Evolutionary conservation across 345 rosid genomes (phyloP).

Genomic region (Erysimum cheiranthoides): DNA sequence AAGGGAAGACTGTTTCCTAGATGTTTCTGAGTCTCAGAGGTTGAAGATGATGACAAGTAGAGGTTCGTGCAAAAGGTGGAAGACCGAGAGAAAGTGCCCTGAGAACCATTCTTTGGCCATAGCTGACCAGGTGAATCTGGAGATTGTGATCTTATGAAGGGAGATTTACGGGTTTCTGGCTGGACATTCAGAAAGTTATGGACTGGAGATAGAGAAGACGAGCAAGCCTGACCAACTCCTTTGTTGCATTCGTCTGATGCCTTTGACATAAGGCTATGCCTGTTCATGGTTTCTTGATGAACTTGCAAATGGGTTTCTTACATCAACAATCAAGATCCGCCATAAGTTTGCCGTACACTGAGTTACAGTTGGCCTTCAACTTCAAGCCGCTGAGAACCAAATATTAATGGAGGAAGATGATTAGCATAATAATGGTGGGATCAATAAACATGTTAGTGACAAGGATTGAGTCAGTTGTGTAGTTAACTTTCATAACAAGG

Average conservation of each 20-base stretch:
- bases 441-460: neutral
- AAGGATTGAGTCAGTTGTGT: constrained; percentile 7
- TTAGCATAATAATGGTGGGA: neutral
- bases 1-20: constrained; percentile 73
- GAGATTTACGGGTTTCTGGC: constrained; percentile 50
- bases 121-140: constrained; percentile 52
- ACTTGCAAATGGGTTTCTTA: constrained; percentile 26
- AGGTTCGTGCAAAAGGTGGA: constrained; percentile 86
- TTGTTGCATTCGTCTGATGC: constrained; percentile 47
- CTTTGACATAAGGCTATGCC: constrained; percentile 41
- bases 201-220: constrained; percentile 41
- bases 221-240: constrained; percentile 47
- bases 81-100: constrained; percentile 63
- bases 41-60: constrained; percentile 77
- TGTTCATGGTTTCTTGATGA: constrained; percentile 45
- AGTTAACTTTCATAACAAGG: constrained; percentile 29
- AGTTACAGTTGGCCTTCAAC: neutral
- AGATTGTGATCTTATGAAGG: constrained; percentile 51
- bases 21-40: constrained; percentile 62
- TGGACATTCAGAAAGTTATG: constrained; percentile 46
- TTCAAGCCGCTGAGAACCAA: constrained; percentile 21
- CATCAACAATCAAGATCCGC: constrained; percentile 29
- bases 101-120: constrained; percentile 50
- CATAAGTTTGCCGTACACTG: neutral
- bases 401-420: constrained; percentile 10